Conservation (phyloP, 164 flowering plant species). For the Aristolochia contorta region DNA sequence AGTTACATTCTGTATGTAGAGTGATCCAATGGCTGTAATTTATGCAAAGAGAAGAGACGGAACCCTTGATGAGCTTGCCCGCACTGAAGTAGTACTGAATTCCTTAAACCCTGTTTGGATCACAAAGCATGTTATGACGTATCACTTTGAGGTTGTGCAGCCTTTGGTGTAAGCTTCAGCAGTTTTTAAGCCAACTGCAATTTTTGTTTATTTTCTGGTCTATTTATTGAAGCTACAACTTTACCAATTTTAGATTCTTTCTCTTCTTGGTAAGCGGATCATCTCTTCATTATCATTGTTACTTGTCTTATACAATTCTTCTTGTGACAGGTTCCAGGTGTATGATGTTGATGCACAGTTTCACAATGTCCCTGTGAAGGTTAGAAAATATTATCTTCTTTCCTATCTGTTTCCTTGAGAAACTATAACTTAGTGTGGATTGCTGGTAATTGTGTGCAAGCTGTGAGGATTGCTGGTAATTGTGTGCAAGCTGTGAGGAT, state of each 20-base stretch:
- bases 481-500: too few relatives aligned
- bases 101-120: conserved; percentile 74
- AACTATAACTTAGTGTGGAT: too few relatives aligned
- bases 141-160: conserved; percentile 72
- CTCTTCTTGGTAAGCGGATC: neutral
- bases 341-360: conserved; percentile 80
- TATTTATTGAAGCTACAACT: neutral
- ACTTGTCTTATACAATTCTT: conserved; percentile 1
- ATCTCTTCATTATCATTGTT: too few relatives aligned
- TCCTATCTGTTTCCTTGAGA: too few relatives aligned
- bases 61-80: conserved; percentile 58
- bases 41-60: conserved; percentile 66
- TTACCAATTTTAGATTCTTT: neutral
- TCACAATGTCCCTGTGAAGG: conserved; percentile 71
- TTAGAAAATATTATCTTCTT: conserved; percentile 13
- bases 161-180: conserved; percentile 57
- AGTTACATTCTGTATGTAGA: conserved; percentile 33
- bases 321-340: conserved; percentile 54
- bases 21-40: conserved; percentile 71
- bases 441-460: too few relatives aligned
- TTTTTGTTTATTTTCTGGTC: conserved; percentile 2
- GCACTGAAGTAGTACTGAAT: conserved; percentile 72
- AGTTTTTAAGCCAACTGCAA: neutral
- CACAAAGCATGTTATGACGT: conserved; percentile 36
- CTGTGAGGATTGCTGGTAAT: too few relatives aligned